Conservation (phyloP, 164 flowering plant species). For the Dillenia turbinata region DNA sequence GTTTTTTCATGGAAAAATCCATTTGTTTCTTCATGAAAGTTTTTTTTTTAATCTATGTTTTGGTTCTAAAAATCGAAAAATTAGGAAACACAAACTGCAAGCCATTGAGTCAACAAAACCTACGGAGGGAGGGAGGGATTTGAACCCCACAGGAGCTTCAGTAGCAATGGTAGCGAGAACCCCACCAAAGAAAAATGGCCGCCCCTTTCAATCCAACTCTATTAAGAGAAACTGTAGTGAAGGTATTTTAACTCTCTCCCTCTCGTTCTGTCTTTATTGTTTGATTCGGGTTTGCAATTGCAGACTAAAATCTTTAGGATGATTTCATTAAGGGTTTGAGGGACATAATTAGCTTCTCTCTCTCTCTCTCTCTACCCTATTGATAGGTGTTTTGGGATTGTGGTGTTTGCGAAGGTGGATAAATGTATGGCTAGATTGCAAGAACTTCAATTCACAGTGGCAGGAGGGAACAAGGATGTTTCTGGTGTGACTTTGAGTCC, state of each 20-base stretch:
- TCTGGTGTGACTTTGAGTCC: conserved; percentile 71
- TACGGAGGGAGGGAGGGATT: not conserved
- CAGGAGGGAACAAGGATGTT: conserved; percentile 69
- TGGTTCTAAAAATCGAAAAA: no score
- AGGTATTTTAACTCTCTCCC: conserved; percentile 33
- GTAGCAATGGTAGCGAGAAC: conserved; percentile 81
- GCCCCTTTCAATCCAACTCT: conserved; percentile 70
- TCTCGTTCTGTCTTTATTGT: not conserved
- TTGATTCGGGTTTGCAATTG: not conserved
- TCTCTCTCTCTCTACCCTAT: not conserved
- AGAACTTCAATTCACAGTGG: conserved; percentile 80
- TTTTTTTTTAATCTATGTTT: no score
- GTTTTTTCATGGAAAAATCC: no score
- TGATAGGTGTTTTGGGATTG: conserved; percentile 2
- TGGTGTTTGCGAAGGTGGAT: conserved; percentile 59
- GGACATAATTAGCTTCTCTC: not conserved
- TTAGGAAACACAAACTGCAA: no score
- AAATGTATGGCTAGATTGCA: conserved; percentile 82
- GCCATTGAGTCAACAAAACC: no score
- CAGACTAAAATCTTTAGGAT: no score
- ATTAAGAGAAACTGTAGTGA: conserved; percentile 72
- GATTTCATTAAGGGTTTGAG: no score
- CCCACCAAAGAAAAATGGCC: conserved; percentile 63
- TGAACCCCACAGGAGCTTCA: not conserved
- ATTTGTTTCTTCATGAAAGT: no score